Base-by-base conservation (phyloP, 73 alveolate species). In the Paraurostyla sp. region DNA sequence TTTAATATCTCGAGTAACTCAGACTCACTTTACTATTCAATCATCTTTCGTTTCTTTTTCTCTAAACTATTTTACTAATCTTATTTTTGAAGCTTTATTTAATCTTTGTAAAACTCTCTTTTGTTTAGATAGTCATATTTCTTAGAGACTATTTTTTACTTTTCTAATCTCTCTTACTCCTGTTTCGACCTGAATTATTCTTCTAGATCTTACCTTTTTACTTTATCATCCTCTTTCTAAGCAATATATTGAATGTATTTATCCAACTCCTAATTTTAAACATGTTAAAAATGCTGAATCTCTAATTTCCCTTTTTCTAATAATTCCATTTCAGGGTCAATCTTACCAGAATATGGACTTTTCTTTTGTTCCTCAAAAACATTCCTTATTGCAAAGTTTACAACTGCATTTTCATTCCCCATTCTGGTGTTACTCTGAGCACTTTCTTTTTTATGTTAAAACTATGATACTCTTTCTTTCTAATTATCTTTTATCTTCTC, bases 221-320 rank as follows among this genome's bases (percentile, higher is more conserved):
- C 20, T 29, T 62, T 62, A 62, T 62, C 80, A 11, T 62, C 46
- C 56, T 62, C 80, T 35, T 35, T 62, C 51, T 62, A 7, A 20
- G 80, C 80, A 11, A 62, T 7, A 7, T 62, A 20, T 35, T 16
- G 4, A 6, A 62, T 23, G 51, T 15, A 62, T 23, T 15, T 30
- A 23, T 35, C 29, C 25, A 62, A 22, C 7, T 62, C 80, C 4
- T 7, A 9, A 13, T 62, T 7, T 22, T 62, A 50, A 15, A 22
- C 9, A 23, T 6, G 4, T 62, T 62, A 4, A 30, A 20, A 62
- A 11, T 62, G 51, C 54, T 62, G 54, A 4, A 62, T 62, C 33
- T 62, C 51, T 23, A 62, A 30, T 25, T 62, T 62, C 22, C 51
- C 48, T 62, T 35, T 35, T 22, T 62, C 48, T 7, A 62, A 22